Evolutionary conservation across 306 rosid genomes (phyloP).

Genomic region (Chamaecrista fasciculata): DNA sequence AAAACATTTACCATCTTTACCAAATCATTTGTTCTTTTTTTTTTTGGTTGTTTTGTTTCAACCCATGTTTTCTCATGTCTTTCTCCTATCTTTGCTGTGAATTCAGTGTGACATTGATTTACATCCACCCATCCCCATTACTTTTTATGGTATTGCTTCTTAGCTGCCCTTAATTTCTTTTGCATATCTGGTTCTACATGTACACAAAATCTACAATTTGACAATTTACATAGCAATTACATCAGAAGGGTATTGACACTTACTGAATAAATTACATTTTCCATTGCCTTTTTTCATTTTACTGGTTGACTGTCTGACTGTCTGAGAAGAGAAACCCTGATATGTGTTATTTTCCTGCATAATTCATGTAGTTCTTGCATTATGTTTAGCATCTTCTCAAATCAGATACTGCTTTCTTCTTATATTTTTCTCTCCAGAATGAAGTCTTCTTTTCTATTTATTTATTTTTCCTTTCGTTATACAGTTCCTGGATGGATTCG

Average conservation of each 20-base stretch:
- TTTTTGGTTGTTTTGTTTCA: not conserved
- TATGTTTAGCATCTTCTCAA: not conserved
- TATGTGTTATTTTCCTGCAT: not conserved
- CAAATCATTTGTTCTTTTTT: no score
- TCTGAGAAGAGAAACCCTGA: not conserved
- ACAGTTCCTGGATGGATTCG: conserved; percentile 95
- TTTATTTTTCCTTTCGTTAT: conserved; percentile 15
- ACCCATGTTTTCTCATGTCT: not conserved
- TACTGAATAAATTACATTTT: conserved; percentile 10
- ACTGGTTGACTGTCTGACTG: not conserved
- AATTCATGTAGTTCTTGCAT: not conserved
- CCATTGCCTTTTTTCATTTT: not conserved
- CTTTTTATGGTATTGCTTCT: conserved; percentile 5
- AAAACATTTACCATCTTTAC: no score
- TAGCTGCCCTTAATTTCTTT: not conserved
- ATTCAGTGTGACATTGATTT: not conserved
- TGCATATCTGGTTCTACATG: not conserved
- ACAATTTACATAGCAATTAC: not conserved
- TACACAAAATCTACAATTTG: not conserved
- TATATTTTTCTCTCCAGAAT: not conserved
- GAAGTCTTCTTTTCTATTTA: not conserved
- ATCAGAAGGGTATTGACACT: conserved; percentile 1
- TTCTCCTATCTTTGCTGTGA: not conserved
- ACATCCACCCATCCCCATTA: no score
- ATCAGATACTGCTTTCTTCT: not conserved